These are phyloP conservation scores for Agastache rugosa DNA, from an alignment of 257 asterid species.

Conservation along the genomic window DNA sequence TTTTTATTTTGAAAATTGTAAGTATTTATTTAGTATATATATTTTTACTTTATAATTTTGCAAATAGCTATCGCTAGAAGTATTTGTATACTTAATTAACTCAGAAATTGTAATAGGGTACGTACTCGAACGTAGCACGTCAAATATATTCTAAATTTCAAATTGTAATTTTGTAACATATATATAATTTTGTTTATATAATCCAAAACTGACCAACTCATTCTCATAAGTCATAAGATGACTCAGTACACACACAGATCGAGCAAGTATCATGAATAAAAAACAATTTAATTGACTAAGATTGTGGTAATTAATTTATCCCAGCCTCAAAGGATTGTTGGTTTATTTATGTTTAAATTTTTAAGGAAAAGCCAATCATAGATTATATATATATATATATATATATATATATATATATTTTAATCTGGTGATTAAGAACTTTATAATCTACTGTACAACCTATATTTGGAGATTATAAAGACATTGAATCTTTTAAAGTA, in stretches of 20 bases:
- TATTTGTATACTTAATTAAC: background rate
- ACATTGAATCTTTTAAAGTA: no score
- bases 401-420: no score
- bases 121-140: background rate
- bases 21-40: no score
- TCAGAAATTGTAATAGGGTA: background rate
- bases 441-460: no score
- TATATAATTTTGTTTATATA: background rate
- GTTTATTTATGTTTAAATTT: background rate
- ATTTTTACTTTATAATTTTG: background rate
- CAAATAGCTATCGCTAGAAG: background rate
- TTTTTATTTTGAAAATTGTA: no score
- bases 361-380: background rate
- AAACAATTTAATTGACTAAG: background rate
- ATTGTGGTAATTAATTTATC: background rate
- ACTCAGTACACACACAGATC: background rate
- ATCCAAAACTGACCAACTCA: slow-evolving; percentile 9
- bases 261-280: background rate
- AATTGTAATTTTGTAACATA: background rate
- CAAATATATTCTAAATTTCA: background rate
- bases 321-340: background rate
- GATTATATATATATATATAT: no score
- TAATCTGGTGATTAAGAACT: no score
- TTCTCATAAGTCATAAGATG: background rate
- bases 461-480: no score